Evolutionary conservation across 306 rosid species (phyloP), one percentile per base, ranked within the genome.

Genomic region (Ochetophila trinervis): DNA sequence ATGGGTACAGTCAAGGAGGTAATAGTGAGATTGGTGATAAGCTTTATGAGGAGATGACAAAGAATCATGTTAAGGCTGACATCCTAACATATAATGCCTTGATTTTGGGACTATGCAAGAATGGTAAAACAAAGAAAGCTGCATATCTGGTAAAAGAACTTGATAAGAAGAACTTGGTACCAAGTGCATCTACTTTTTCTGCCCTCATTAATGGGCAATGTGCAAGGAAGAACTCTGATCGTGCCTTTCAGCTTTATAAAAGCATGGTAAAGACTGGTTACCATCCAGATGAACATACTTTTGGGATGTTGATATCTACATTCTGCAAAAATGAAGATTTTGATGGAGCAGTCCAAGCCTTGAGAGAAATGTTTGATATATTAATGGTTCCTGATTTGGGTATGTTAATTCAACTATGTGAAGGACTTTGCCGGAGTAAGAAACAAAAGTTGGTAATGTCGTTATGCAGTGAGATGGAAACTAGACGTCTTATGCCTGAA

Each of bases 81-180:
- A 87, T 89, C 35, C 65, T 89, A 73, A 92, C 93, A 45, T 87
- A 83, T 67, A 92, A 89, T 72, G 88, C 89, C 9, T 80, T 87
- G 88, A 89, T 89, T 75, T 77, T 86, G 78, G 97, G 96, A 53
- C 68, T 84, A n/a, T 93, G 95, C 72, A 93, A 83, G 78, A 84
- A 79, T 58, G 98, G 95, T 32, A 89, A 86, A 72, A 87, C 98
- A 23, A 84, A 79, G 79, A 93, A 89, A 49, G 94, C 96, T 60
- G 96, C 90, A 15, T 75, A 62, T 78, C 53, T 89, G 63, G 82
- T 93, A 64, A 84, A 74, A 72, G 88, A 87, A 65, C 86, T 87
- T 62, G 90, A 89, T 35, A 66, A 72, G 73, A 74, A 80, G 76
- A 85, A 79, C 47, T 74, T 89, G 70, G 80, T 80, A 6, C 91